Base-by-base conservation (phyloP, 2,329 filamentous ascomycete species). In the Ceratocystiopsis brevicomis region DNA sequence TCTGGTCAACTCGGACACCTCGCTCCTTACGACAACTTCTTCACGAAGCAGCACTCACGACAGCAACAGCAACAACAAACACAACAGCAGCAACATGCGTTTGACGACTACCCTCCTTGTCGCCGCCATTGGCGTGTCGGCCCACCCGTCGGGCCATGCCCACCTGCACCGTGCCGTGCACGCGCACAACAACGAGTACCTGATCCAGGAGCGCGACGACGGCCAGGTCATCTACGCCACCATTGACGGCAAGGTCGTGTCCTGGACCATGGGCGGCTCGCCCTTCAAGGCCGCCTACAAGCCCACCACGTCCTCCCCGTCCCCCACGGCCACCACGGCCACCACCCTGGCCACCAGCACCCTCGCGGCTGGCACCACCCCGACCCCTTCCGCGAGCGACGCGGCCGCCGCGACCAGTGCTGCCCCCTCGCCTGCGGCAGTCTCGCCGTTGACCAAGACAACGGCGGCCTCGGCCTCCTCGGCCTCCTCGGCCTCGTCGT, bases 311-410 rank as follows among this genome's bases (percentile, higher is more conserved):
- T 32, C 47, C 34, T 39, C 45, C 30, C 51, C 37, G 40, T 45
- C 37, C 15, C 12, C 45, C 13, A 40, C 45, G 4, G 15, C 49
- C 15, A 25, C 45, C 6, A n/a, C n/a, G n/a, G 21, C 44, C 19
- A 34, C 43, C 44, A 49, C 47, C 18, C 45, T 39, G n/a, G 40
- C 49, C 25, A 42, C 60, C 51, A 60, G 60, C 55, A 9, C 25
- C 6, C 6, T 9, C 5, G 10, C 25, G 6, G 25, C 25, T 11
- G 25, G 2, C 6, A 84, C 86, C 69, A 76, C 78, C n/a, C n/a
- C n/a, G 59, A 84, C 84, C 69, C 83, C 16, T 2, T 12, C 9
- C 35, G 30, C 36, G 30, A 39, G n/a, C n/a, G n/a, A n/a, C n/a
- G n/a, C n/a, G n/a, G n/a, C n/a, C n/a, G n/a, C n/a, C n/a, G n/a